Percentiles rank a stretch among this genome's conserved stretches.
phyloP scores from a whole-genome alignment of 805 yeast species.

The Nakazawaea wyomingensis region DNA sequence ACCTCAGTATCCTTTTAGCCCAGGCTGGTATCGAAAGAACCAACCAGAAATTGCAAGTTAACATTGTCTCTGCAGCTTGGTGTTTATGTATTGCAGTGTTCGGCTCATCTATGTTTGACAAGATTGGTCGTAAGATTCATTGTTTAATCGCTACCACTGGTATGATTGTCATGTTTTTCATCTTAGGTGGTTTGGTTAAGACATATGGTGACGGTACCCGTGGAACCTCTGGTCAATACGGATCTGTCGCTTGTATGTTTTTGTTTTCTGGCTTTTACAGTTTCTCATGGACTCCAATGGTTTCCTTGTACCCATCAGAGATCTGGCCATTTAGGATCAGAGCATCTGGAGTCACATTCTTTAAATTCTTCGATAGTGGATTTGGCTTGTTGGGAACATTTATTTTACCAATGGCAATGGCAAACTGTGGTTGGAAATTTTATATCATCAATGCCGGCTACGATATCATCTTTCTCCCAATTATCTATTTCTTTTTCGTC shows the following conservation, averaged over 20 bases:
- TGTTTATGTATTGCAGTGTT: constrained; percentile 21
- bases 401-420: constrained; percentile 26
- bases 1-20: constrained; percentile 28
- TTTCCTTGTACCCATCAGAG: constrained; percentile 23
- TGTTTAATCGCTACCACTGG: constrained; percentile 19
- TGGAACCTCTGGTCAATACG: constrained; percentile 19
- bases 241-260: constrained; percentile 20
- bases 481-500: constrained; percentile 21
- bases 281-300: constrained; percentile 23
- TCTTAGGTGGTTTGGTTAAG: constrained; percentile 22
- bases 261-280: constrained; percentile 21
- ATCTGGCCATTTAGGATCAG: constrained; percentile 21
- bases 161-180: constrained; percentile 23
- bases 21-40: constrained; percentile 22
- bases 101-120: constrained; percentile 22
- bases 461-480: constrained; percentile 18
- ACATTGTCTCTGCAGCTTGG: constrained; percentile 19
- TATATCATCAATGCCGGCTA: constrained; percentile 22
- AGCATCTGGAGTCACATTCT: constrained; percentile 23
- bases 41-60: constrained; percentile 23
- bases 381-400: constrained; percentile 23
- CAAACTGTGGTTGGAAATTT: constrained; percentile 20
- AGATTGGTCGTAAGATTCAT: constrained; percentile 21
- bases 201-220: constrained; percentile 17
- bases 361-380: constrained; percentile 20